These are phyloP conservation scores for Penicillium sclerotiorum DNA, from an alignment of 2,329 filamentous ascomycete genomes.

Conservation along the genomic window DNA sequence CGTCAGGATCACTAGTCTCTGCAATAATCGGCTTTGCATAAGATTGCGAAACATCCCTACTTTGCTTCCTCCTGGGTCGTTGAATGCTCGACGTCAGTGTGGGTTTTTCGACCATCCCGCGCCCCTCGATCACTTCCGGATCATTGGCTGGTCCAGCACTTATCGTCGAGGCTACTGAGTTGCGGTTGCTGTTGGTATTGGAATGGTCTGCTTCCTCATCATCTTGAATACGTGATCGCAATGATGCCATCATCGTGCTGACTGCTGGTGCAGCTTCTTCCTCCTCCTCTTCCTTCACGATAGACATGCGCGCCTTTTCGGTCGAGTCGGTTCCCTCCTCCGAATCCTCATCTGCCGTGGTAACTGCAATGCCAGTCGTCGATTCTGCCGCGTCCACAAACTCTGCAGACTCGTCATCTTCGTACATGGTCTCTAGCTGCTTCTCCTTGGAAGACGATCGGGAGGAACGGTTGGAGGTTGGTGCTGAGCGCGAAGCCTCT, in stretches of 20 bases:
- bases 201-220: slow-evolving; percentile 19
- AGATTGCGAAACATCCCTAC: slow-evolving; percentile 25
- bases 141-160: slow-evolving; percentile 23
- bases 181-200: slow-evolving; percentile 19
- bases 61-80: slow-evolving; percentile 34
- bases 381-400: slow-evolving; percentile 25
- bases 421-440: slow-evolving; percentile 43
- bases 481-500: slow-evolving; percentile 20
- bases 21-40: slow-evolving; percentile 27
- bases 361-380: slow-evolving; percentile 23
- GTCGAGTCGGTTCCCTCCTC: slow-evolving; percentile 11
- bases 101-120: slow-evolving; percentile 34
- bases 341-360: slow-evolving; percentile 10
- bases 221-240: slow-evolving; percentile 4
- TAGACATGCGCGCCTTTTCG: slow-evolving; percentile 22
- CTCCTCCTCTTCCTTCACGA: slow-evolving; percentile 25
- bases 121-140: slow-evolving; percentile 36
- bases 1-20: slow-evolving; percentile 24
- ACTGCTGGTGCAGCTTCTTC: slow-evolving; percentile 22
- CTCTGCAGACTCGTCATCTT: slow-evolving; percentile 34
- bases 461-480: slow-evolving; percentile 13
- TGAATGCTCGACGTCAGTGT: slow-evolving; percentile 29
- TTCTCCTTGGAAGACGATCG: slow-evolving; percentile 29
- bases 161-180: slow-evolving; percentile 23
- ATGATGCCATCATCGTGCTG: slow-evolving; percentile 13